Evolutionary conservation across 768 basidiomycete species (phyloP).

Genomic region (Naganishia kalamii): DNA sequence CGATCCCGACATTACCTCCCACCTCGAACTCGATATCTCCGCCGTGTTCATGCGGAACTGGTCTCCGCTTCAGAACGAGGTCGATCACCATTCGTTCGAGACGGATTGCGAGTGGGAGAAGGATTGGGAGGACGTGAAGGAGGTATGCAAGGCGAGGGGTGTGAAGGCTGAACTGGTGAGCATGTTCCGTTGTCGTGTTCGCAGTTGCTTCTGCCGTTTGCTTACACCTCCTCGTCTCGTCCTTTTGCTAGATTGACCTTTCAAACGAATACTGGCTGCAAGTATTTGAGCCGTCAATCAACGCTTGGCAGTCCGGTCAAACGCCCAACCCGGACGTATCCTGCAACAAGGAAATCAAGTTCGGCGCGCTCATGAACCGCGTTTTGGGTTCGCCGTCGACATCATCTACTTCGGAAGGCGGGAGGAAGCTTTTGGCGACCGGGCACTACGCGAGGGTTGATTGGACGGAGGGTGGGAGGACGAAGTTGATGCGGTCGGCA

Average conservation of each 20-base stretch:
- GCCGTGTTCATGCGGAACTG: slow-evolving; percentile 96
- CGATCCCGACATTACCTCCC: slow-evolving; percentile 7
- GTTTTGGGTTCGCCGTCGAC: slow-evolving; percentile 12
- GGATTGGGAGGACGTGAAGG: slow-evolving; percentile 85
- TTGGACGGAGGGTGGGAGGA: slow-evolving; percentile 49
- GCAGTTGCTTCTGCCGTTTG: neutral
- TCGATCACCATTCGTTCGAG: slow-evolving; percentile 56
- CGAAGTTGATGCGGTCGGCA: slow-evolving; percentile 49
- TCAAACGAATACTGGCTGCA: slow-evolving; percentile 81
- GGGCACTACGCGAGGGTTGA: slow-evolving; percentile 80
- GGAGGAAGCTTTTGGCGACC: slow-evolving; percentile 32
- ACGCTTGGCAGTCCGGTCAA: slow-evolving; percentile 65
- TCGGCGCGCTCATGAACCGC: slow-evolving; percentile 63
- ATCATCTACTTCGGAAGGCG: neutral
- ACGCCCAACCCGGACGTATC: slow-evolving; percentile 91
- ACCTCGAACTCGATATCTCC: slow-evolving; percentile 58
- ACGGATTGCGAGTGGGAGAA: slow-evolving; percentile 96
- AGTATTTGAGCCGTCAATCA: slow-evolving; percentile 81
- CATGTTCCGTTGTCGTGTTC: slow-evolving; percentile 19
- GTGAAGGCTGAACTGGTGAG: slow-evolving; percentile 69
- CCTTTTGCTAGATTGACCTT: slow-evolving; percentile 71
- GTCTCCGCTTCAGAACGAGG: slow-evolving; percentile 47
- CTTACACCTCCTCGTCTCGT: neutral
- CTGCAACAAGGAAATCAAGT: slow-evolving; percentile 63
- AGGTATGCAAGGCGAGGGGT: slow-evolving; percentile 65